These are phyloP conservation scores for Lentinula lateritia DNA, from an alignment of 768 basidiomycete genomes.

Conservation along the genomic window DNA sequence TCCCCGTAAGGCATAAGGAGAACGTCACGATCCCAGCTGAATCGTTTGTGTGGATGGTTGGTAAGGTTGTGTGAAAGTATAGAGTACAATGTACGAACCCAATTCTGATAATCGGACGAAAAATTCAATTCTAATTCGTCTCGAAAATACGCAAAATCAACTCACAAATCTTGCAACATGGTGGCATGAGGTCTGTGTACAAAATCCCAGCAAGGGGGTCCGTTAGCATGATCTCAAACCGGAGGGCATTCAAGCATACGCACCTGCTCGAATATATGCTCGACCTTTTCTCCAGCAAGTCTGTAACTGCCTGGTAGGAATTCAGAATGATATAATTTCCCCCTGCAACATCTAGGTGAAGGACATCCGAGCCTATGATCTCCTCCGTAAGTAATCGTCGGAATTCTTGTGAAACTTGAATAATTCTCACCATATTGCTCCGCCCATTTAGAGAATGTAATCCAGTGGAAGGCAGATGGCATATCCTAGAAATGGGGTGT, in stretches of 20 bases:
- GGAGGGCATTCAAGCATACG: neutral
- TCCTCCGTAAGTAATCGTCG: constrained; percentile 3
- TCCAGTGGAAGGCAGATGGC: constrained; percentile 36
- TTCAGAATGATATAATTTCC: constrained; percentile 26
- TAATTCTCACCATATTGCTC: constrained; percentile 27
- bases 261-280: constrained; percentile 31
- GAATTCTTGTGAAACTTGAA: neutral
- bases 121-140: too few species aligned
- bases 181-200: constrained; percentile 2
- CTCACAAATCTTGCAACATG: constrained; percentile 11
- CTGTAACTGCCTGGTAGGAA: constrained; percentile 24
- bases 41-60: neutral
- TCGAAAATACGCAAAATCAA: neutral
- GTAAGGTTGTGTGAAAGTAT: too few species aligned
- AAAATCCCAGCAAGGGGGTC: neutral
- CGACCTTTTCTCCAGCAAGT: constrained; percentile 32
- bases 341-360: constrained; percentile 22
- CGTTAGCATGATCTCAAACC: neutral
- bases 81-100: too few species aligned
- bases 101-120: too few species aligned
- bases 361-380: constrained; percentile 22
- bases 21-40: constrained; percentile 11
- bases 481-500: constrained; percentile 26
- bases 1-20: constrained; percentile 8
- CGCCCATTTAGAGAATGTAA: constrained; percentile 36